Evolutionary conservation across 2,329 filamentous ascomycete species (phyloP).

Genomic region (Aaosphaeria arxii): DNA sequence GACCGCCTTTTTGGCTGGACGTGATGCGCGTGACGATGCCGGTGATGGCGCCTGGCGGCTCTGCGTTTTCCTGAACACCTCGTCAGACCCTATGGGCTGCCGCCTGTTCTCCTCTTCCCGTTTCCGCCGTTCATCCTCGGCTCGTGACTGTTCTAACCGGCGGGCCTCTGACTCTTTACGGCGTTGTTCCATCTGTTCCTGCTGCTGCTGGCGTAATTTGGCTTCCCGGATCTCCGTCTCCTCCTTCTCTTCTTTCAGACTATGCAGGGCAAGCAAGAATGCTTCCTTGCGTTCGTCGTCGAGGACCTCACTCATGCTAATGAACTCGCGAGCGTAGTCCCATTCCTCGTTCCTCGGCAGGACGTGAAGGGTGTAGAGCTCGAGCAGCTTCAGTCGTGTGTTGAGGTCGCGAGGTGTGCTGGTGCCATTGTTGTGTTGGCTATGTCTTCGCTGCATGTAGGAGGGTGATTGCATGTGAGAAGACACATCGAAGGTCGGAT

Average conservation of each 20-base stretch:
- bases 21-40: conserved; percentile 26
- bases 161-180: conserved; percentile 41
- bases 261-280: conserved; percentile 82
- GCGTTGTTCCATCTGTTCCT: conserved; percentile 52
- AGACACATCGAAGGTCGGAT: conserved; percentile 70
- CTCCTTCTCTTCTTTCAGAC: conserved; percentile 78
- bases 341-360: conserved; percentile 92
- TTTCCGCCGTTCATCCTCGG: conserved; percentile 40
- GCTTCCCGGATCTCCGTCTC: conserved; percentile 64
- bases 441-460: conserved; percentile 29
- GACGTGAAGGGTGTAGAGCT: conserved; percentile 92
- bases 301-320: conserved; percentile 77
- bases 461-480: conserved; percentile 56
- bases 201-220: conserved; percentile 60
- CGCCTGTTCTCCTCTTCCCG: conserved; percentile 36
- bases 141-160: conserved; percentile 39
- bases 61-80: conserved; percentile 19
- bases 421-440: conserved; percentile 56
- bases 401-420: conserved; percentile 82
- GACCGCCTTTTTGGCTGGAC: conserved; percentile 29
- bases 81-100: conserved; percentile 30
- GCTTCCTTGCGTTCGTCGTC: conserved; percentile 90
- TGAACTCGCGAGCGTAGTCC: conserved; percentile 93
- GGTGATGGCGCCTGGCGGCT: conserved; percentile 20
- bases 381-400: conserved; percentile 84